Evolutionary conservation across 352 stramenopile species (phyloP), one percentile per base, ranked within the genome.

Genomic region (Globisporangium parvum): DNA sequence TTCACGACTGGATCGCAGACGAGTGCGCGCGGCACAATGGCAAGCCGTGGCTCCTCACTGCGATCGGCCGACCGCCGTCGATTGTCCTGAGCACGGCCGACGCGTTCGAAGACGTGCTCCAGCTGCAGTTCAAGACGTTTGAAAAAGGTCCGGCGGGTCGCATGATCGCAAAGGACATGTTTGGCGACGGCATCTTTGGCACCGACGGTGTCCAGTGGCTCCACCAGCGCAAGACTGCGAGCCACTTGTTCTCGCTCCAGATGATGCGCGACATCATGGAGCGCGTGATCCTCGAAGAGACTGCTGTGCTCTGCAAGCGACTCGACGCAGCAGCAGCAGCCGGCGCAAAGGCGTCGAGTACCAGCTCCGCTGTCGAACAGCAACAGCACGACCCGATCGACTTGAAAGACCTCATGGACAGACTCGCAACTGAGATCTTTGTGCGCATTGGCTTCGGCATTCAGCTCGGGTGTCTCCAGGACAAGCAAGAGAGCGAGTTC

Each of bases 161-260:
- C 48, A 17, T 53, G 39, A 68, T 67, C 45, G 62, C 80, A 9
- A 55, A 58, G 6, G 70, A 88, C 55, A 56, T 92, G 18, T 72
- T 95, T 47, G 83, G 85, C 15, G 62, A 80, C 17, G 78, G 80
- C 42, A 93, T 93, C 55, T 78, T 92, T 50, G 73, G 67, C 4
- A 62, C 66, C 0, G 81, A 95, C 41, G 77, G 81, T 23, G 60
- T 75, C 41, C 63, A 73, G 40, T 95, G 83, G 85, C 63, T 74
- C 14, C 55, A 77, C 24, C 85, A 93, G 55, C 79, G 83, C 55
- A 91, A 91, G 53, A 83, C 68, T 15, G 81, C 86, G 47, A 95
- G 82, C 46, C 89, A 96, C 56, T 83, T 97, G 11, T 95, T 96
- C 37, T 92, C 80, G 24, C 71, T 81, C 39, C 64, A 68, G 37